Percentiles rank a stretch among this genome's conserved stretches.
Evolutionary conservation across 1,284 basidiomycete genomes (phyloP).

Genomic region (Hortiboletus rubellus): DNA sequence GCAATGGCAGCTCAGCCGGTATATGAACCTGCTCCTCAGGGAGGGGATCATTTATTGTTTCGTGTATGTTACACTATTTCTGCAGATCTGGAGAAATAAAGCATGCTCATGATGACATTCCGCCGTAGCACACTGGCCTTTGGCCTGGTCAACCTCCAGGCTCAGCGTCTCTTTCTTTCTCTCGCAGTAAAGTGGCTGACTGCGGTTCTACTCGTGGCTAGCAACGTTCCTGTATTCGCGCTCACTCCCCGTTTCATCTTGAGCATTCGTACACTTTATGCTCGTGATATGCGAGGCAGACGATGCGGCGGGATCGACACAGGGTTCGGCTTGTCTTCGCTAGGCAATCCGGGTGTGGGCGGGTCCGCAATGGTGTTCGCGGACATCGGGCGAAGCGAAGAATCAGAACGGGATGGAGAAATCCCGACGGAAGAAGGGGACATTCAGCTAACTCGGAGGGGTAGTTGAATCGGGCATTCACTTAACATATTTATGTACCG

Average conservation of each 20-base stretch:
- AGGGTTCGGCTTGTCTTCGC: neutral
- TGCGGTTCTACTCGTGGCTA: neutral
- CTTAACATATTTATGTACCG: too few relatives aligned
- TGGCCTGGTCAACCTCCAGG: neutral
- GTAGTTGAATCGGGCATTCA: too few relatives aligned
- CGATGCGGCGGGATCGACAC: neutral
- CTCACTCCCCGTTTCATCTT: neutral
- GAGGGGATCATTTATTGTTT: neutral
- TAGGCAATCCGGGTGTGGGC: too few relatives aligned
- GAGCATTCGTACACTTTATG: neutral
- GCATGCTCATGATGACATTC: neutral
- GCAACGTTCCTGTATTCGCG: neutral
- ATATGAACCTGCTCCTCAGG: neutral
- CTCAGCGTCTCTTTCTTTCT: neutral
- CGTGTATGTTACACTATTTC: neutral
- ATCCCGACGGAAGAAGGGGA: too few relatives aligned
- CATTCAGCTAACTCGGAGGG: too few relatives aligned
- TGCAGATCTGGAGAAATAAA: too few relatives aligned
- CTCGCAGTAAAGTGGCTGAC: neutral
- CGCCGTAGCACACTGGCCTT: neutral
- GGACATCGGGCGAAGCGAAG: too few relatives aligned
- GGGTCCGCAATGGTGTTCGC: neutral
- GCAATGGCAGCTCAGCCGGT: neutral
- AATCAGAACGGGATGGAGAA: too few relatives aligned
- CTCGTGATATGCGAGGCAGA: neutral